Base-by-base conservation (phyloP, 495 filamentous ascomycete genomes). In the Symbiotaphrina buchneri region DNA sequence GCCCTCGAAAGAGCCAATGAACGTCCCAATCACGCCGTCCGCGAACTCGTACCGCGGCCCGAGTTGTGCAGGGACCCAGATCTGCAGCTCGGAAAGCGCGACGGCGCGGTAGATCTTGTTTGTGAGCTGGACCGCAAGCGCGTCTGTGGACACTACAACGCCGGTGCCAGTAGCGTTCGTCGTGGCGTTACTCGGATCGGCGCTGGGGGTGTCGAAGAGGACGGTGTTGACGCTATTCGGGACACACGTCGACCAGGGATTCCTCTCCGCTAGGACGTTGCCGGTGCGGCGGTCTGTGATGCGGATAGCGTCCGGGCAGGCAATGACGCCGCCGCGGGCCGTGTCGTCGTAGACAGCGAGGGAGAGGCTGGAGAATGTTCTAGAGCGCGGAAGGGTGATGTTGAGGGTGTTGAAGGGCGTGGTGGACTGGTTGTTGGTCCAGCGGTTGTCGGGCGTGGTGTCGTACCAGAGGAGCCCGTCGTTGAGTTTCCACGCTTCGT, bases 391-490 rank as follows among this genome's bases (percentile, higher is more conserved):
- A 34, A 58, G 53, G 5, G 45, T 52, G 31, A 55, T 38, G 13
- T 40, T 51, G 21, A 58, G 32, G 4, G 47, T 56, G 36, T 51
- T 45, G 34, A 55, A 52, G 4, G 30, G 23, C 11, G 43, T 39
- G 14, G 43, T 33, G 14, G 46, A 52, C 24, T 43, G 34, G 32
- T 58, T 55, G 38, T 56, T 49, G 11, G 55, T 59, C 53, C 54
- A 59, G 30, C 48, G 44, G 34, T 59, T 56, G 24, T 58, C 53
- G 0, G 55, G 55, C 3, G 48, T 43, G 8, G 41, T 26, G 23
- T 58, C 52, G 31, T 58, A 58, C 32, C 46, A 59, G 8, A 59
- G 32, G 21, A 54, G 45, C 11, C 55, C 55, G 26, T 59, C 55
- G 36, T 53, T 58, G 14, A 51, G 45, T 35, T 58, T 54, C 35